These are phyloP conservation scores for Cenococcum geophilum DNA, from an alignment of 495 filamentous ascomycete species.

Conservation along the genomic window DNA sequence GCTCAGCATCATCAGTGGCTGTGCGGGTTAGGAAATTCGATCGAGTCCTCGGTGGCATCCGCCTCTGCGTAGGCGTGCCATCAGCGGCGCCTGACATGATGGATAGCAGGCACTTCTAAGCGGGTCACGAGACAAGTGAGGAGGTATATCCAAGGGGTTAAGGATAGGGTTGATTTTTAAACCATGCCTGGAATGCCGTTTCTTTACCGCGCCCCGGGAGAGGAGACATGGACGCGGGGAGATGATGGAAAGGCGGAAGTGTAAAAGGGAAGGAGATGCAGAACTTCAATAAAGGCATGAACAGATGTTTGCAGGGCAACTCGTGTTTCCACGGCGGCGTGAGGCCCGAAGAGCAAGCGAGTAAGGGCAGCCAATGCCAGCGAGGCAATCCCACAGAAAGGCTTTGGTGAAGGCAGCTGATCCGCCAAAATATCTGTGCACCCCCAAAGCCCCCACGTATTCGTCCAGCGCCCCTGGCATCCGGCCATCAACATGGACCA, in stretches of 20 bases:
- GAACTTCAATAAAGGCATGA: neutral
- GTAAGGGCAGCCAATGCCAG: neutral
- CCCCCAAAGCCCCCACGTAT: too few species aligned
- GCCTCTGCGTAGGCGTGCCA: slow-evolving; percentile 12
- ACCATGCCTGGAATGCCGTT: neutral
- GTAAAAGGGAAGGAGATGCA: neutral
- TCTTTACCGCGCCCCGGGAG: neutral
- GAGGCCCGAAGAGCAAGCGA: neutral
- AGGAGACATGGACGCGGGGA: neutral
- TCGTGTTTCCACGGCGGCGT: neutral
- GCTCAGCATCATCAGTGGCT: slow-evolving; percentile 50
- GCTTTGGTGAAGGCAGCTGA: neutral
- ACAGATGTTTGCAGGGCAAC: neutral
- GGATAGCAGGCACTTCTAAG: neutral
- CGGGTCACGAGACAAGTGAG: slow-evolving; percentile 19
- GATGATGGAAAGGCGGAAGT: neutral
- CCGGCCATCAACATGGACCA: neutral
- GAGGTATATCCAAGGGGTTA: slow-evolving; percentile 16
- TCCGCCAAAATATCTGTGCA: neutral
- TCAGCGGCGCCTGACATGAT: slow-evolving; percentile 18
- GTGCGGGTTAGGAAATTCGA: slow-evolving; percentile 51
- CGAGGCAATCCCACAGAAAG: neutral
- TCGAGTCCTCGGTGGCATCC: slow-evolving; percentile 39
- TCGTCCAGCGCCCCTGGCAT: neutral
- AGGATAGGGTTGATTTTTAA: neutral